Percentiles rank a stretch among this genome's conserved stretches.
These are phyloP conservation scores for Candida maltosa DNA, from an alignment of 805 yeast genomes.

Conservation along the genomic window DNA sequence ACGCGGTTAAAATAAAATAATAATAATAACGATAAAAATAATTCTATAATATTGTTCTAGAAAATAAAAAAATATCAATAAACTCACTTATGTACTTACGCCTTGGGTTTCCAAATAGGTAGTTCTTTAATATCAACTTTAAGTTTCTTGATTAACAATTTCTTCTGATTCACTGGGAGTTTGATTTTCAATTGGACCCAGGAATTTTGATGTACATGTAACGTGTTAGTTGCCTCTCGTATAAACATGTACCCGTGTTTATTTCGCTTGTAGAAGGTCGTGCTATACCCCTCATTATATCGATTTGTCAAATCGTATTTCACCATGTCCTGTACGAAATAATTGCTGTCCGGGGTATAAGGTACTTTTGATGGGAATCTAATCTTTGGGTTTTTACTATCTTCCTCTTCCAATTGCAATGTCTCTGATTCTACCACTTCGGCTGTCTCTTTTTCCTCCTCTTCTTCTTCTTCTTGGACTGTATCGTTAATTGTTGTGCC, in stretches of 20 bases:
- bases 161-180: conserved; percentile 8
- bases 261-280: conserved; percentile 33
- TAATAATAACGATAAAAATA: no score
- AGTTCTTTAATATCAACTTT: conserved; percentile 22
- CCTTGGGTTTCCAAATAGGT: conserved; percentile 27
- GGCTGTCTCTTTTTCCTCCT: neutral
- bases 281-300: conserved; percentile 22
- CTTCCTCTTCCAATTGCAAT: no score
- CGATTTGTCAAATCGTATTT: conserved; percentile 1
- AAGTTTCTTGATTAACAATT: conserved; percentile 11
- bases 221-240: conserved; percentile 25
- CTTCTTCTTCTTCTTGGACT: neutral
- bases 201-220: conserved; percentile 22
- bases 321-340: conserved; percentile 1
- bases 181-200: conserved; percentile 24
- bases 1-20: no score
- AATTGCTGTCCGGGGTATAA: neutral
- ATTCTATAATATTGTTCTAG: no score
- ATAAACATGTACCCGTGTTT: conserved; percentile 32
- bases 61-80: no score
- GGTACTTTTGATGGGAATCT: neutral
- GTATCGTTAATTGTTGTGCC: neutral
- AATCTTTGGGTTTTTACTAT: neutral
- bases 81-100: no score
- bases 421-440: neutral